A percentile compares a stretch with the other conserved stretches of the same genome.
These are phyloP conservation scores for Sphagnum fallax DNA, from an alignment of 228 moss, liverwort and hornwort species.

Conservation along the genomic window DNA sequence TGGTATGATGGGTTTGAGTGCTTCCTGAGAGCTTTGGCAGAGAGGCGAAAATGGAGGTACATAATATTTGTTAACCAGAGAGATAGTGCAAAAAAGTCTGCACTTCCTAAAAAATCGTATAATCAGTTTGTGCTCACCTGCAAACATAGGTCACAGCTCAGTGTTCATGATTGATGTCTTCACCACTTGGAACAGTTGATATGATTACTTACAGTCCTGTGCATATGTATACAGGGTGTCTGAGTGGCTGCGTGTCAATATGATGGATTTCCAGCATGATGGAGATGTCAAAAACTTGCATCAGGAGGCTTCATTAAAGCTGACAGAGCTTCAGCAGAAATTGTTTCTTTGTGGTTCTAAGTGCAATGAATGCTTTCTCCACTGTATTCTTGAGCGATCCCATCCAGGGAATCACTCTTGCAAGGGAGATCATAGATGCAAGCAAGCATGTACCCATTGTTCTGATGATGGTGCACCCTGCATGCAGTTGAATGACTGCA, in stretches of 20 bases:
- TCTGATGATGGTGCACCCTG: conserved; percentile 3
- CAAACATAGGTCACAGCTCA: too few species aligned
- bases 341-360: conserved; percentile 33
- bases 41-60: conserved; percentile 21
- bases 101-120: too few species aligned
- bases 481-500: conserved; percentile 5
- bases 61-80: too few species aligned
- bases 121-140: too few species aligned
- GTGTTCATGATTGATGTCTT: too few species aligned
- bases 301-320: conserved; percentile 6
- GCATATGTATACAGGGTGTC: conserved; percentile 12
- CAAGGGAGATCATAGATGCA: conserved; percentile 14
- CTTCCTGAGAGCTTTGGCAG: conserved; percentile 14
- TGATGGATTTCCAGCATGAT: conserved; percentile 20
- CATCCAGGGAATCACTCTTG: conserved; percentile 35
- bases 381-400: conserved; percentile 24
- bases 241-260: conserved; percentile 25
- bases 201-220: too few species aligned
- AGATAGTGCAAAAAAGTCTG: too few species aligned
- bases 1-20: conserved; percentile 30
- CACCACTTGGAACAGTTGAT: too few species aligned
- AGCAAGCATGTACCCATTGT: conserved; percentile 19
- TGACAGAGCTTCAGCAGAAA: conserved; percentile 16
- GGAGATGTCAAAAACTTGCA: conserved; percentile 31
- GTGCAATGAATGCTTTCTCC: conserved; percentile 25